Evolutionary conservation across 768 basidiomycete species (phyloP).

Genomic region (Leccinum truebloodii): DNA sequence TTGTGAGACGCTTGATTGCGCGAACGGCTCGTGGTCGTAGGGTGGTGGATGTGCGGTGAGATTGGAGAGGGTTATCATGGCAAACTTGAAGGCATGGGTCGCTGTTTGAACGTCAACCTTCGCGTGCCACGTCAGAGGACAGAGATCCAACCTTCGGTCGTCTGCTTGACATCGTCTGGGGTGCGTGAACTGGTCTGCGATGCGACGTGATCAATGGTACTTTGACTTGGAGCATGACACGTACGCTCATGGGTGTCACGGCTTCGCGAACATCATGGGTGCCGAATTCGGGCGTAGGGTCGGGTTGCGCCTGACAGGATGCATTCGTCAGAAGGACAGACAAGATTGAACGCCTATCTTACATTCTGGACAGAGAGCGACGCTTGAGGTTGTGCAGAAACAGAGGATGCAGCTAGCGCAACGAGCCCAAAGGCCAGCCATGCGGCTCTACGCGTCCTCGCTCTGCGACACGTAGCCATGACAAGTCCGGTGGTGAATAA

Average conservation of each 20-base stretch:
- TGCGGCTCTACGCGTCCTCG: constrained; percentile 43
- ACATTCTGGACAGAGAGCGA: constrained; percentile 21
- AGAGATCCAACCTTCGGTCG: constrained; percentile 48
- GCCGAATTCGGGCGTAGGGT: constrained; percentile 8
- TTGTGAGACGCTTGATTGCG: constrained; percentile 39
- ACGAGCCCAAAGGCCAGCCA: constrained; percentile 66
- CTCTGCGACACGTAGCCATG: constrained; percentile 25
- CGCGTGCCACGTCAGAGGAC: not conserved
- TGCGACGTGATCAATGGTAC: constrained; percentile 3
- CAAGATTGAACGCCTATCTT: not conserved
- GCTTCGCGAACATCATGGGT: constrained; percentile 12
- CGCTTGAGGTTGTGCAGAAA: constrained; percentile 40
- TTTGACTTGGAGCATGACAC: not conserved
- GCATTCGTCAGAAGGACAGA: not conserved
- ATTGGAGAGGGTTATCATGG: constrained; percentile 63
- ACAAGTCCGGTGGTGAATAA: not conserved
- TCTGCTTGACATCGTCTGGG: constrained; percentile 40
- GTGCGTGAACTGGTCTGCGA: constrained; percentile 16
- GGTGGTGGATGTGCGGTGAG: constrained; percentile 61
- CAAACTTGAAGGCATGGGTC: constrained; percentile 73
- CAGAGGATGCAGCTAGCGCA: constrained; percentile 47
- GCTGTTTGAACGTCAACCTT: constrained; percentile 41
- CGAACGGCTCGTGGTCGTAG: constrained; percentile 52
- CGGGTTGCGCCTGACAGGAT: constrained; percentile 16
- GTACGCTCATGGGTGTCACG: constrained; percentile 16